Conservation (phyloP, 257 asterid genomes). For the Oldenlandia corymbosa region DNA sequence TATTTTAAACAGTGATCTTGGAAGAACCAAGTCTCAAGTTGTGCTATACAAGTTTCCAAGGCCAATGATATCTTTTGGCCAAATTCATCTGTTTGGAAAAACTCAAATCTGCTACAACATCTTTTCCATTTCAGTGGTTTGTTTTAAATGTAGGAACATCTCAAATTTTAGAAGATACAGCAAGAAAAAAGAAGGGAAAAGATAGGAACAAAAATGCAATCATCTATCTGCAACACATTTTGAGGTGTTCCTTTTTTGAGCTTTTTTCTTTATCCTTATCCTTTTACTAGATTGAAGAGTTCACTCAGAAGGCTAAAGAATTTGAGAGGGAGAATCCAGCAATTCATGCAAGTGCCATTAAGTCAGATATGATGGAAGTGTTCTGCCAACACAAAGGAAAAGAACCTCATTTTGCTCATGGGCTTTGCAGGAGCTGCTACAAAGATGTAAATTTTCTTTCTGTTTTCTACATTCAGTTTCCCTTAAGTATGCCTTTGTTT, state of each 20-base stretch:
- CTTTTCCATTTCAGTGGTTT: background rate
- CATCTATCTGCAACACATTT: background rate
- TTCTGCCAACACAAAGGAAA: constrained; percentile 66
- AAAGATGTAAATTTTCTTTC: constrained; percentile 35
- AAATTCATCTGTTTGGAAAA: background rate
- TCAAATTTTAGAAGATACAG: background rate
- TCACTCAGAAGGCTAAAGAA: constrained; percentile 58
- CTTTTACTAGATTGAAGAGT: constrained; percentile 59
- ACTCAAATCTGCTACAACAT: background rate
- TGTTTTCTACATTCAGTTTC: constrained; percentile 4
- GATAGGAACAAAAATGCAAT: background rate
- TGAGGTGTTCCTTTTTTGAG: background rate
- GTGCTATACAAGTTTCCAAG: too few relatives aligned
- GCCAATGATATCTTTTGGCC: too few relatives aligned
- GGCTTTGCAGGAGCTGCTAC: constrained; percentile 69
- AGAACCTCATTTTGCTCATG: constrained; percentile 66
- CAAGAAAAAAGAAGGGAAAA: background rate
- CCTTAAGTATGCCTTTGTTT: background rate
- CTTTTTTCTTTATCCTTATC: background rate
- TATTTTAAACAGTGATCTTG: too few relatives aligned
- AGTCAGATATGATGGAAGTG: constrained; percentile 34
- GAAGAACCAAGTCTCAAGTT: background rate
- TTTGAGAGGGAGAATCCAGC: constrained; percentile 32
- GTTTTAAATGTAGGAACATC: background rate
- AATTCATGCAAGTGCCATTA: constrained; percentile 18